A percentile compares a stretch with the other conserved stretches of the same genome.
Conservation (phyloP, 2,329 filamentous ascomycete genomes). For the Ceratocystis cacaofunesta region DNA sequence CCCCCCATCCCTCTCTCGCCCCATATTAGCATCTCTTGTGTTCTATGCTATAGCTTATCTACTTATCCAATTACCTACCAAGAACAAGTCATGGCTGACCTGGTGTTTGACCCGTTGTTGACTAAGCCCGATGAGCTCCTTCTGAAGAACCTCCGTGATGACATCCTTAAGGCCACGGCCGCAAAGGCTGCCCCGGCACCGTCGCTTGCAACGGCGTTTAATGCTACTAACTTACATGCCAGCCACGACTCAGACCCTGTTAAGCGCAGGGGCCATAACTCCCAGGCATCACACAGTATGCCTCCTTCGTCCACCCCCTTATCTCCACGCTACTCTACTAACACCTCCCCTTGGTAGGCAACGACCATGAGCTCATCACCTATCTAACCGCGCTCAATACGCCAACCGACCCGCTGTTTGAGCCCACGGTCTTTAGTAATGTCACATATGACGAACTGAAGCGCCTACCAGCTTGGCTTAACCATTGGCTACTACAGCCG, state of each 20-base stretch:
- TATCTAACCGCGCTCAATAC: slow-evolving; percentile 30
- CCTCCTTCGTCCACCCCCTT: neutral
- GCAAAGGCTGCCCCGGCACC: neutral
- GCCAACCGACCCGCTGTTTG: slow-evolving; percentile 28
- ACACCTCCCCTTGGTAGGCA: slow-evolving; percentile 8
- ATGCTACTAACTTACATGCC: too few species aligned
- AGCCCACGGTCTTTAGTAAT: slow-evolving; percentile 32
- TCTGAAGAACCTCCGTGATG: slow-evolving; percentile 27
- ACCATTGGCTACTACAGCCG: slow-evolving; percentile 39
- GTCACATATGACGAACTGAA: slow-evolving; percentile 27
- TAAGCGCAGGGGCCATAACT: neutral
- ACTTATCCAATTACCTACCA: too few species aligned
- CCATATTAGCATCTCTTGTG: neutral
- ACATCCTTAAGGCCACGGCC: slow-evolving; percentile 22
- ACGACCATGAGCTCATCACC: slow-evolving; percentile 24
- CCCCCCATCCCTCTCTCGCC: neutral
- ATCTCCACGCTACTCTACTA: neutral
- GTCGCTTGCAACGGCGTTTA: neutral
- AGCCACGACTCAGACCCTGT: neutral
- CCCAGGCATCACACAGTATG: neutral
- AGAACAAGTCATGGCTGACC: slow-evolving; percentile 7
- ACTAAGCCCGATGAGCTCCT: slow-evolving; percentile 29
- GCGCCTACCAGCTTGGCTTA: slow-evolving; percentile 27
- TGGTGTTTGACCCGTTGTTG: slow-evolving; percentile 28
- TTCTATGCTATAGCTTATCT: neutral